Conservation (phyloP, 805 yeast genomes). For the Saccharomycopsis fibuligera region DNA sequence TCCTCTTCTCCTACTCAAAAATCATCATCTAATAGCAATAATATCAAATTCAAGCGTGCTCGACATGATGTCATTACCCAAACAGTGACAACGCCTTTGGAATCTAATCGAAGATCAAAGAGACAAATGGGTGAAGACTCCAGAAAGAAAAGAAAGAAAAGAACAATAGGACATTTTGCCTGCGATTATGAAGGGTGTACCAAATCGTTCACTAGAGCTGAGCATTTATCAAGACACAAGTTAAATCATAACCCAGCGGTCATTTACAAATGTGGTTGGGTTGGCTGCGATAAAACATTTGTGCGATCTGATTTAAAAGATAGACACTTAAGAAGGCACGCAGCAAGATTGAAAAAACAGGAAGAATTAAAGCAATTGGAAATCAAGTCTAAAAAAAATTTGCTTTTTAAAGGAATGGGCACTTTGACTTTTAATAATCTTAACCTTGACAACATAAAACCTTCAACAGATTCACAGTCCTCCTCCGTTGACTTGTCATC, state of each 20-base stretch:
- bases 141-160: slow-evolving; percentile 4
- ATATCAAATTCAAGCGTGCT: too few relatives aligned
- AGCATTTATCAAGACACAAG: slow-evolving; percentile 59
- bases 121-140: background rate
- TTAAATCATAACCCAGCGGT: slow-evolving; percentile 53
- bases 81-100: background rate
- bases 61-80: background rate
- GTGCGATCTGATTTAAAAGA: slow-evolving; percentile 52
- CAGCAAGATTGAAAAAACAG: slow-evolving; percentile 27
- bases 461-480: background rate
- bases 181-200: slow-evolving; percentile 46
- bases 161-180: slow-evolving; percentile 26
- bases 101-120: slow-evolving; percentile 1
- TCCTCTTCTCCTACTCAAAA: too few relatives aligned
- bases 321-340: slow-evolving; percentile 42
- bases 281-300: slow-evolving; percentile 52
- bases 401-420: slow-evolving; percentile 16
- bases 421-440: slow-evolving; percentile 12
- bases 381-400: slow-evolving; percentile 22
- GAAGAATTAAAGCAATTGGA: slow-evolving; percentile 21
- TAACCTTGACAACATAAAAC: background rate
- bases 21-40: too few relatives aligned
- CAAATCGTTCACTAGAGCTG: slow-evolving; percentile 53
- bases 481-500: too few relatives aligned
- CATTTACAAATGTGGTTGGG: slow-evolving; percentile 45